Percentiles rank a stretch among this genome's conserved stretches.
These are phyloP conservation scores for Neolentinus lepideus DNA, from an alignment of 1,284 basidiomycete genomes.

Conservation along the genomic window DNA sequence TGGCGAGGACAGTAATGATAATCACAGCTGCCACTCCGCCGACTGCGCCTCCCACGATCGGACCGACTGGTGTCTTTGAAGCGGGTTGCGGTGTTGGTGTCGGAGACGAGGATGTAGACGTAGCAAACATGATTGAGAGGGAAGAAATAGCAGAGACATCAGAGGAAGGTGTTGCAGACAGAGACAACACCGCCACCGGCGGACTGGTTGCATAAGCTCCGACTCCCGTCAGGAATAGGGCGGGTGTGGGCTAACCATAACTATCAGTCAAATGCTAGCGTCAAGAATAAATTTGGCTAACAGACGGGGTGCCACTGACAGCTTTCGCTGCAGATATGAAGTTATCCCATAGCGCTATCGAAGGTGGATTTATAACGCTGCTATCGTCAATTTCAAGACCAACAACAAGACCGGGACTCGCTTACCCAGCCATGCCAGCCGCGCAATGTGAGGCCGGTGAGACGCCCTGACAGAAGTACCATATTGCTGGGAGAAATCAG, in stretches of 20 bases:
- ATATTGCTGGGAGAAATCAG: constrained; percentile 31
- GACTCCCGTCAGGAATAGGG: neutral
- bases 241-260: neutral
- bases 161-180: neutral
- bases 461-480: constrained; percentile 56
- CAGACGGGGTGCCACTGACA: neutral
- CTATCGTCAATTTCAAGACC: neutral
- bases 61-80: neutral
- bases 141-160: neutral
- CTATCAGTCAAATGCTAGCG: neutral
- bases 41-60: neutral
- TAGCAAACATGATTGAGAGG: neutral
- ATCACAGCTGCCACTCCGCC: neutral
- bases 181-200: neutral
- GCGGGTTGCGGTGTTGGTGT: neutral
- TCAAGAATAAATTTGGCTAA: neutral
- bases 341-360: neutral
- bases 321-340: constrained; percentile 1
- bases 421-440: constrained; percentile 33
- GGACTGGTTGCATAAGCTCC: neutral
- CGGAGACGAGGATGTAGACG: neutral
- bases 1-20: neutral
- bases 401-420: neutral
- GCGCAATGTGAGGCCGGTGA: constrained; percentile 35
- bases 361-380: constrained; percentile 1